Evolutionary conservation across 2,329 filamentous ascomycete genomes (phyloP), one percentile per base, ranked within the genome.

Genomic region (Cercospora sp.): DNA sequence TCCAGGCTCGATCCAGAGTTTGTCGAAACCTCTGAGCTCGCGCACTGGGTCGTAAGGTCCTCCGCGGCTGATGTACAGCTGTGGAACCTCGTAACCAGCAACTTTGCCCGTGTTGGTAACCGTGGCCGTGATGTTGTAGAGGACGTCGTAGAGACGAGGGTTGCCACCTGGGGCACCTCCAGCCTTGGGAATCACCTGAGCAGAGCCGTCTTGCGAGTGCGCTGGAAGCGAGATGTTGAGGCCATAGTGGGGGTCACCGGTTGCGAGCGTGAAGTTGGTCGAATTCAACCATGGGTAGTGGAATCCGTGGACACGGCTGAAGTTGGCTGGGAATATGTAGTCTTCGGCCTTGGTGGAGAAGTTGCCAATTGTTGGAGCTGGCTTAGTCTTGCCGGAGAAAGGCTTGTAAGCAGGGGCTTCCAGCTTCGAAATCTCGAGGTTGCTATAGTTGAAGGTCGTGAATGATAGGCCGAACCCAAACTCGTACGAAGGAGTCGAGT

Each of bases 381-480:
- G 79, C 53, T 80, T 80, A 0, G 89, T 91, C 74, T 82, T 78
- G 66, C 90, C 90, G 0, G 79, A 82, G 1, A 87, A 87, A 0
- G 90, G 85, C 16, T 72, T 78, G 81, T 91, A 91, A 0, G 81
- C 75, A n/a, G 78, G 78, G 4, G 82, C 82, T 31, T 82, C 75
- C 74, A 64, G 28, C 64, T 73, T 68, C 23, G 64, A 66, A 53
- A 76, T 71, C 8, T 72, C 70, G 36, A 95, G 80, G 77, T 91
- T 83, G 26, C 89, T 87, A 82, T 93, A 93, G 65, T 86, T 79
- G 77, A 96, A 94, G 3, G 85, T 92, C 0, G 91, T 92, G 84
- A 95, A 96, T 3, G 87, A 91, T 16, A 96, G 82, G 65, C 71
- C 71, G 63, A 59, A 72, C 16, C 71, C 71, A 61, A 72, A 72